Evolutionary conservation across 208 protist genomes (phyloP).

Genomic region (Polymyxa betae): DNA sequence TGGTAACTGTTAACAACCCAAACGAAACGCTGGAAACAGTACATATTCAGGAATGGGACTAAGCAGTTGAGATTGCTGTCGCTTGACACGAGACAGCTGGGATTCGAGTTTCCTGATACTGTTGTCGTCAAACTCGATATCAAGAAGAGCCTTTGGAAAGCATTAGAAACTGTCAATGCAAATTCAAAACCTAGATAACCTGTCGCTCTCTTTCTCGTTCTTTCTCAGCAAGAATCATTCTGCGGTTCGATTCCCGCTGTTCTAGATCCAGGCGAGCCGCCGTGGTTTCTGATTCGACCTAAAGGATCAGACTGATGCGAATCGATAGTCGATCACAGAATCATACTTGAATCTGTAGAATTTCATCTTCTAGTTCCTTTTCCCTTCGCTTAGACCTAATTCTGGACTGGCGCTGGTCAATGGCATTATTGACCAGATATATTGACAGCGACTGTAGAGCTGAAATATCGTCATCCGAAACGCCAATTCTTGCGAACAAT

Average conservation of each 20-base stretch:
- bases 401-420: not conserved
- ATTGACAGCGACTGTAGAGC: not conserved
- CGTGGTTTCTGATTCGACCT: not conserved
- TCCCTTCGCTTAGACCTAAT: not conserved
- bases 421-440: conserved; percentile 9
- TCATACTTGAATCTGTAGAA: conserved; percentile 8
- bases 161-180: not conserved
- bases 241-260: not conserved
- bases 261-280: not conserved
- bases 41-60: conserved; percentile 37
- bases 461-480: not conserved
- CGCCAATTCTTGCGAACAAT: not conserved
- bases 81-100: conserved; percentile 21
- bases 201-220: not conserved
- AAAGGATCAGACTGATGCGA: not conserved
- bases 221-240: not conserved
- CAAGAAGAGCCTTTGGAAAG: not conserved
- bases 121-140: not conserved
- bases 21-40: not conserved
- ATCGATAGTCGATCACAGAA: not conserved
- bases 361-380: conserved; percentile 23
- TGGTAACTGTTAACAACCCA: not conserved
- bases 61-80: conserved; percentile 38
- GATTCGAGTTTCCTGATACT: conserved; percentile 44
- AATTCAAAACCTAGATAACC: not conserved